Evolutionary conservation across 164 flowering plant species (phyloP).

Genomic region (Umbellularia californica): DNA sequence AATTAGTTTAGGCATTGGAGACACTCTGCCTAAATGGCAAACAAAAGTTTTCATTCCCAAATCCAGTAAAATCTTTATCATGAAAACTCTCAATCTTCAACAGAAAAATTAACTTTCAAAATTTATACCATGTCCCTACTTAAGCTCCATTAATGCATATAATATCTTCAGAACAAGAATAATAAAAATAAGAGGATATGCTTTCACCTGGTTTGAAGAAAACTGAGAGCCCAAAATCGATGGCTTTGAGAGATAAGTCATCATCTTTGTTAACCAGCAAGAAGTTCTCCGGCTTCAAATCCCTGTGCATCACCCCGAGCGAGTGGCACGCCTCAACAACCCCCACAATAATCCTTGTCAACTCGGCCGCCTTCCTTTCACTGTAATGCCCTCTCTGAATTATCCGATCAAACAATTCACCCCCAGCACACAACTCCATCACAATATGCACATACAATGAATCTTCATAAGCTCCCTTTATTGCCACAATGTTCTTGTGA

Average conservation of each 20-base stretch:
- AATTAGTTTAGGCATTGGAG: too few relatives aligned
- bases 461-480: slow-evolving; percentile 88
- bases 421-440: slow-evolving; percentile 82
- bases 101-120: too few relatives aligned
- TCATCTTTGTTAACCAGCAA: slow-evolving; percentile 81
- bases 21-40: too few relatives aligned
- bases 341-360: slow-evolving; percentile 77
- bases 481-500: slow-evolving; percentile 73
- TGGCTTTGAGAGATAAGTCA: slow-evolving; percentile 88
- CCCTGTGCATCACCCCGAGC: slow-evolving; percentile 91
- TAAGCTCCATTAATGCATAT: too few relatives aligned
- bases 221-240: slow-evolving; percentile 89
- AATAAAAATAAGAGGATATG: too few relatives aligned
- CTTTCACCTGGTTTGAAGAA: slow-evolving; percentile 82
- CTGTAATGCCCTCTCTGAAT: slow-evolving; percentile 85
- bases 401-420: slow-evolving; percentile 83
- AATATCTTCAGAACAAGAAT: too few relatives aligned
- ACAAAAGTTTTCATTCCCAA: too few relatives aligned
- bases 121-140: too few relatives aligned
- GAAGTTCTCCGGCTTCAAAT: slow-evolving; percentile 86
- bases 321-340: slow-evolving; percentile 92
- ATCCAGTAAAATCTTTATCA: too few relatives aligned
- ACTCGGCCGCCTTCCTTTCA: slow-evolving; percentile 86
- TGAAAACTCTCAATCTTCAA: too few relatives aligned
- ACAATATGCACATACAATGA: slow-evolving; percentile 72